Conservation (phyloP, 108 stramenopile genomes). For the Pseudonitzschia delicatissima region DNA sequence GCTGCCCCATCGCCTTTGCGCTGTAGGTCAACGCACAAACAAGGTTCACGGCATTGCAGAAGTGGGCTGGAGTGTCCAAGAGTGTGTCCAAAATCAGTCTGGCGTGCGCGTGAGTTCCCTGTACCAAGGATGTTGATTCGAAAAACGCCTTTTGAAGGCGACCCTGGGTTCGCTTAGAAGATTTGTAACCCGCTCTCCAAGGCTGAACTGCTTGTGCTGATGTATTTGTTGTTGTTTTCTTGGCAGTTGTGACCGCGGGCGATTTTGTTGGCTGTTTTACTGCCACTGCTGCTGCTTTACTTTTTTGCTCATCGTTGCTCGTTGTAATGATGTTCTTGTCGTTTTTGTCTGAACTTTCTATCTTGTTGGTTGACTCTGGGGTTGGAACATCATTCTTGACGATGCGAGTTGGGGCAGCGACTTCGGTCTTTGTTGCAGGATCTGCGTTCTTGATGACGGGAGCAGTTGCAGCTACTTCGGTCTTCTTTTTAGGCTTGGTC, state of each 20-base stretch:
- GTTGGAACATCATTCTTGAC: not conserved
- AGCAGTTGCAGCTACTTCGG: not conserved
- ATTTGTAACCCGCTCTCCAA: slow-evolving; percentile 53
- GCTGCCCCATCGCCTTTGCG: slow-evolving; percentile 51
- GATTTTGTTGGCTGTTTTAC: slow-evolving; percentile 11
- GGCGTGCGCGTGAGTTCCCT: slow-evolving; percentile 28
- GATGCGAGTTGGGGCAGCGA: not conserved
- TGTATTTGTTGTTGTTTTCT: not conserved
- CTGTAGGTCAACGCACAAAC: slow-evolving; percentile 75
- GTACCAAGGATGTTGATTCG: not conserved
- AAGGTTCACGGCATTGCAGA: slow-evolving; percentile 74
- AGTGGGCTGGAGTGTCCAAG: slow-evolving; percentile 39
- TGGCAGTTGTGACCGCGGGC: not conserved
- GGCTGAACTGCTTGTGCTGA: slow-evolving; percentile 11
- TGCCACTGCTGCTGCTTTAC: not conserved
- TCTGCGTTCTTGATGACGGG: not conserved
- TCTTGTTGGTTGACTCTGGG: not conserved
- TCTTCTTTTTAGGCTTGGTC: not conserved
- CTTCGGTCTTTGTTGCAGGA: not conserved
- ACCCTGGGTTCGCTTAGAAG: slow-evolving; percentile 51
- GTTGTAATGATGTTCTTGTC: slow-evolving; percentile 1
- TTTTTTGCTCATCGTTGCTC: not conserved
- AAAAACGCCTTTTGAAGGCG: slow-evolving; percentile 43
- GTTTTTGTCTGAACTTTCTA: not conserved
- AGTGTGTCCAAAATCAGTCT: slow-evolving; percentile 46